A percentile compares a stretch with the other conserved stretches of the same genome.
These are phyloP conservation scores for Blastobotrys proliferans DNA, from an alignment of 1,139 yeast species.

Conservation along the genomic window DNA sequence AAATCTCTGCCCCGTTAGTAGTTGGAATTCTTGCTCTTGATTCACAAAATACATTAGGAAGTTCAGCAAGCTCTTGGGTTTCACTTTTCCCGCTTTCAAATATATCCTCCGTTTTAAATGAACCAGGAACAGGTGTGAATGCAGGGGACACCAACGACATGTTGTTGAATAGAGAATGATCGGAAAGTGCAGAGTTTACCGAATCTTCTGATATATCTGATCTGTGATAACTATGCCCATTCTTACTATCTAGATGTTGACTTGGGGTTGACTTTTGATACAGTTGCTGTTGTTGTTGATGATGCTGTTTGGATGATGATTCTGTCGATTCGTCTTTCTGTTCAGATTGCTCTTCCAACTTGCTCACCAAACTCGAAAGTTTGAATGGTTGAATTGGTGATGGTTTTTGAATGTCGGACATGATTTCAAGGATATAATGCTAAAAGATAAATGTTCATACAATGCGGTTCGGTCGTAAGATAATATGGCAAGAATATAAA, in stretches of 20 bases:
- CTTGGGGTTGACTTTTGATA: slow-evolving; percentile 1
- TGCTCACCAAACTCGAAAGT: slow-evolving; percentile 8
- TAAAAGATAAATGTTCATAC: too few relatives aligned
- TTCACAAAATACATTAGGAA: slow-evolving; percentile 80
- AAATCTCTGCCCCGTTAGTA: slow-evolving; percentile 89
- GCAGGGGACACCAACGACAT: slow-evolving; percentile 37
- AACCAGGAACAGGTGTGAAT: slow-evolving; percentile 28
- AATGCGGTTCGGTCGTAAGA: too few relatives aligned
- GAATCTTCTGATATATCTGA: too few relatives aligned
- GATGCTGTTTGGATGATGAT: not conserved
- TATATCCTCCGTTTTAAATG: slow-evolving; percentile 10
- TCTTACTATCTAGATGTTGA: slow-evolving; percentile 1
- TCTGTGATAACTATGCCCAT: slow-evolving; percentile 9
- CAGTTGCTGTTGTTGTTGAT: slow-evolving; percentile 7
- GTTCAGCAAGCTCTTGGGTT: slow-evolving; percentile 17
- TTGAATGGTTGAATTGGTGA: slow-evolving; percentile 9
- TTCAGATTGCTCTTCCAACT: slow-evolving; percentile 7
- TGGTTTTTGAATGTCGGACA: slow-evolving; percentile 9
- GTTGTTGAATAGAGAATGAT: slow-evolving; percentile 18
- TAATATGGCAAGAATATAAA: too few relatives aligned
- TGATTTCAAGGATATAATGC: too few relatives aligned
- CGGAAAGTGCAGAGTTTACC: too few relatives aligned
- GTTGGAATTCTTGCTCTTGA: slow-evolving; percentile 94
- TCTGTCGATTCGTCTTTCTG: not conserved
- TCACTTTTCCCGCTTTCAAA: not conserved